phyloP scores from a whole-genome alignment of 306 rosid species.

The Mucuna pruriens region DNA sequence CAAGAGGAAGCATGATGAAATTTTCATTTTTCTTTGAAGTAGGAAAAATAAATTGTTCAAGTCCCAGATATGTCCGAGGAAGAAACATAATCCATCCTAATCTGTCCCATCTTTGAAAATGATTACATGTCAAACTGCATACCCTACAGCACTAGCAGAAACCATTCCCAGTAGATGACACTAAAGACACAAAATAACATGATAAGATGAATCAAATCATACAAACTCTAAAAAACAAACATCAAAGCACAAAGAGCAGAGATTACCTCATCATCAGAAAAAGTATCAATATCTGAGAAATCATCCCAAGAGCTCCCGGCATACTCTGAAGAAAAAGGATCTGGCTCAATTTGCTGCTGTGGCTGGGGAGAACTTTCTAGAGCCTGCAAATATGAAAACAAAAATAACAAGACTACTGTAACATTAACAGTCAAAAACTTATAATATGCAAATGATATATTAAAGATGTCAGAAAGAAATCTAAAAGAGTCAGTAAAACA shows the following conservation, averaged over 20 bases:
- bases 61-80: constrained; percentile 2
- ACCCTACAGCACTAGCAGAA: constrained; percentile 25
- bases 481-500: neutral
- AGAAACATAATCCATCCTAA: constrained; percentile 10
- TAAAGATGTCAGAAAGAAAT: constrained; percentile 25
- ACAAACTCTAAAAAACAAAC: constrained; percentile 13
- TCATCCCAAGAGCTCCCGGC: constrained; percentile 63
- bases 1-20: constrained; percentile 7
- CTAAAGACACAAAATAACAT: constrained; percentile 21
- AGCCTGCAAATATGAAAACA: constrained; percentile 52
- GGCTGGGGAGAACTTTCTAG: constrained; percentile 65
- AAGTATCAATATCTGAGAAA: constrained; percentile 63
- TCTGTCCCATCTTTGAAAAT: constrained; percentile 24
- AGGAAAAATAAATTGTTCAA: constrained; percentile 6
- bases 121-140: neutral
- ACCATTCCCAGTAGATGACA: constrained; percentile 8
- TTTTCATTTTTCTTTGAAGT: neutral
- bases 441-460: constrained; percentile 8
- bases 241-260: constrained; percentile 18
- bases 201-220: constrained; percentile 20
- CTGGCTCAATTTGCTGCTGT: constrained; percentile 56
- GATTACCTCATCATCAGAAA: constrained; percentile 67
- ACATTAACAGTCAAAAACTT: neutral
- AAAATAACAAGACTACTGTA: constrained; percentile 1
- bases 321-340: constrained; percentile 59